Evolutionary conservation across 345 rosid species (phyloP).

Genomic region (Hibiscus mutabilis): DNA sequence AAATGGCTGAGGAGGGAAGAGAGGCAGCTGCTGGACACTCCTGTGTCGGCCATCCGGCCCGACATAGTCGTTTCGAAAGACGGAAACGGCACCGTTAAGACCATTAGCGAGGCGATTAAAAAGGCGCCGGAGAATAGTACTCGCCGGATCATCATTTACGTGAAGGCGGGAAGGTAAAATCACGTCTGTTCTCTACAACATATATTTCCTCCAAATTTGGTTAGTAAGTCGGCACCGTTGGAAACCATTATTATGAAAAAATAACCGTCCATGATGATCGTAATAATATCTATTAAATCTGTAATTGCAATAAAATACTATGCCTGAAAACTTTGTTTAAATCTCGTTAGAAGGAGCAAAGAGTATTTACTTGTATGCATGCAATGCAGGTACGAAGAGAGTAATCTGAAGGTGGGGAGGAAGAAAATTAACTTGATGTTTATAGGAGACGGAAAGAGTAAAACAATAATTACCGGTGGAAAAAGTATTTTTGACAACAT

Average conservation of each 20-base stretch:
- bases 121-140: slow-evolving; percentile 60
- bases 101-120: slow-evolving; percentile 84
- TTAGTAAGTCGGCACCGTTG: too few relatives aligned
- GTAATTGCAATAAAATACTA: too few relatives aligned
- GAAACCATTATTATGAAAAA: too few relatives aligned
- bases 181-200: too few relatives aligned
- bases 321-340: too few relatives aligned
- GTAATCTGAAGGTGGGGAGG: slow-evolving; percentile 72
- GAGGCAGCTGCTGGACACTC: slow-evolving; percentile 45
- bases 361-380: neutral
- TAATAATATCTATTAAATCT: too few relatives aligned
- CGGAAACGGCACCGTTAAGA: slow-evolving; percentile 80
- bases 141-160: slow-evolving; percentile 75
- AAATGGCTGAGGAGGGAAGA: slow-evolving; percentile 59
- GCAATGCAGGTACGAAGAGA: slow-evolving; percentile 78
- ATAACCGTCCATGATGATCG: too few relatives aligned
- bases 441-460: slow-evolving; percentile 87
- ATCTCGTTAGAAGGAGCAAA: too few relatives aligned
- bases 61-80: slow-evolving; percentile 75
- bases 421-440: slow-evolving; percentile 88
- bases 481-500: slow-evolving; percentile 52
- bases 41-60: slow-evolving; percentile 57
- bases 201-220: too few relatives aligned
- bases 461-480: slow-evolving; percentile 61
- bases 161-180: slow-evolving; percentile 80